phyloP scores from a whole-genome alignment of 2,329 filamentous ascomycete species.

The Pyrenophora graminea region DNA sequence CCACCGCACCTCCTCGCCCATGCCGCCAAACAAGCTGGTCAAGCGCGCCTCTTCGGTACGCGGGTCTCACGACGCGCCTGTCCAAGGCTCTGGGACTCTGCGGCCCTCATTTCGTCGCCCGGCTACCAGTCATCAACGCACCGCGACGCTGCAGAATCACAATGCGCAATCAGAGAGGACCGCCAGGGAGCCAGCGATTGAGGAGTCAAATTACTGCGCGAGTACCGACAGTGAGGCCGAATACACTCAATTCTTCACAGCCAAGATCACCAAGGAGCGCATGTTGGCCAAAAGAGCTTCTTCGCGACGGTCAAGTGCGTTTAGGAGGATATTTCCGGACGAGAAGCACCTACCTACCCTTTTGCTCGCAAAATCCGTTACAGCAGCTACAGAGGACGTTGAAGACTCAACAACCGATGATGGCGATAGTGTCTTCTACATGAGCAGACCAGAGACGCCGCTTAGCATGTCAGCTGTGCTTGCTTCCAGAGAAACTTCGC shows the following conservation, averaged over 20 bases:
- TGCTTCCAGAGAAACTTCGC: conserved; percentile 27
- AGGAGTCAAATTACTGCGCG: conserved; percentile 23
- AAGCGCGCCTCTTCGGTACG: conserved; percentile 69
- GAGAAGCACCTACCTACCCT: conserved; percentile 53
- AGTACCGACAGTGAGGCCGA: conserved; percentile 35
- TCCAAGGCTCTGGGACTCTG: conserved; percentile 62
- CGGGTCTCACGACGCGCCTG: conserved; percentile 50
- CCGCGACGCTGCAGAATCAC: conserved; percentile 67
- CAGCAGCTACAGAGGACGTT: conserved; percentile 38
- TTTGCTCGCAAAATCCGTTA: conserved; percentile 51
- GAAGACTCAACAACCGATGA: conserved; percentile 46
- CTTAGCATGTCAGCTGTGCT: conserved; percentile 38
- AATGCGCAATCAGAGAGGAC: conserved; percentile 40
- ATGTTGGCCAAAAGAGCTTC: conserved; percentile 49
- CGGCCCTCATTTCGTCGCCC: conserved; percentile 71
- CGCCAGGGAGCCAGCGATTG: conserved; percentile 26
- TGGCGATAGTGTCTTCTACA: conserved; percentile 46
- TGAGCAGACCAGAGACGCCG: conserved; percentile 47
- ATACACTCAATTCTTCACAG: conserved; percentile 46
- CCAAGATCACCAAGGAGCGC: conserved; percentile 40
- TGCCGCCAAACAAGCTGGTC: conserved; percentile 75
- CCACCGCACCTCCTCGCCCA: conserved; percentile 44
- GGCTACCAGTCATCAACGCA: conserved; percentile 78
- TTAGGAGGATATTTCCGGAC: conserved; percentile 52
- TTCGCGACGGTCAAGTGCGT: conserved; percentile 42